Evolutionary conservation across 768 basidiomycete genomes (phyloP).

Genomic region (Gymnopilus dilepis): DNA sequence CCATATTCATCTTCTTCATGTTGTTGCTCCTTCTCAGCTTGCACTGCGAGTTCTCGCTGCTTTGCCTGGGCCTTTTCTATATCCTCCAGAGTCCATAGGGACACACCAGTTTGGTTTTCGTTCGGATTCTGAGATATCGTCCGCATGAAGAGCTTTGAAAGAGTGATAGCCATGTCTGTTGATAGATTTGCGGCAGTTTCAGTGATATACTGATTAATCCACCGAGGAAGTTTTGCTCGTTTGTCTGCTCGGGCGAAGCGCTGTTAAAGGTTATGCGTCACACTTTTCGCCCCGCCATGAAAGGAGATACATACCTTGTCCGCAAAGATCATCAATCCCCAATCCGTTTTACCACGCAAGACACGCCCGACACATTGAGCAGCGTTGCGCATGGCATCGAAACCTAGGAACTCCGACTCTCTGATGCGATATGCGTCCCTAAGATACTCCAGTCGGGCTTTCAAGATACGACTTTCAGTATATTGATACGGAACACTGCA

Average conservation of each 20-base stretch:
- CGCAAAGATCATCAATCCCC: conserved; percentile 99
- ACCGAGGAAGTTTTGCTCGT: conserved; percentile 93
- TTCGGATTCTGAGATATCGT: conserved; percentile 98
- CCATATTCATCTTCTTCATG: conserved; percentile 65
- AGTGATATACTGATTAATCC: conserved; percentile 99
- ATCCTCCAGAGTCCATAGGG: conserved; percentile 94
- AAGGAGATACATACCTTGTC: conserved; percentile 74
- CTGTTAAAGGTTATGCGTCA: conserved; percentile 41
- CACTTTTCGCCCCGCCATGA: background rate
- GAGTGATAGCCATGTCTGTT: conserved; percentile 94
- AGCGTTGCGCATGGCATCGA: conserved; percentile 99
- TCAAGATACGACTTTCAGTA: conserved; percentile 96
- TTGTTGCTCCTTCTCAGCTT: conserved; percentile 49
- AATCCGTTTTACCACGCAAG: conserved; percentile 97
- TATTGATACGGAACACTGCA: conserved; percentile 93
- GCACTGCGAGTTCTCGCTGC: conserved; percentile 68
- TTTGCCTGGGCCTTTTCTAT: conserved; percentile 85
- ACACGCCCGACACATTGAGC: conserved; percentile 99
- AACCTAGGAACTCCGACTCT: conserved; percentile 98
- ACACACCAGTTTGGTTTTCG: conserved; percentile 93
- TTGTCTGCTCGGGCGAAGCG: conserved; percentile 93
- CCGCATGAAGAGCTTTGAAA: conserved; percentile 96
- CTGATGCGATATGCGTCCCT: conserved; percentile 98
- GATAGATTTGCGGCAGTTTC: conserved; percentile 97
- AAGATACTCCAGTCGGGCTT: conserved; percentile 95